Percentiles rank a stretch among this genome's conserved stretches.
phyloP scores from a whole-genome alignment of 2,329 filamentous ascomycete species.

The Samsoniella hepiali region DNA sequence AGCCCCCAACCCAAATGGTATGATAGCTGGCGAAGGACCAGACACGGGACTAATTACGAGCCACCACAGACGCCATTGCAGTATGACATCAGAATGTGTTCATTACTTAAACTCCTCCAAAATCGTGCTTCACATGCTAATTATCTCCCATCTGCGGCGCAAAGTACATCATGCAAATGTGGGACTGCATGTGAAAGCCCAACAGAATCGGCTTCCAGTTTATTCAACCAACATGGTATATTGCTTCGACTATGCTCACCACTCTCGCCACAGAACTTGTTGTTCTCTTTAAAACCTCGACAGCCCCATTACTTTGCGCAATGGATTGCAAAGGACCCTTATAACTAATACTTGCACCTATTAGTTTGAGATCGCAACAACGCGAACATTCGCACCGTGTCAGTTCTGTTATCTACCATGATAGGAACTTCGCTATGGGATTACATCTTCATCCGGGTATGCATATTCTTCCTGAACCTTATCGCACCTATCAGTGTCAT shows the following conservation, averaged over 20 bases:
- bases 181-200: background rate
- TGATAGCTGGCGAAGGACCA: too few relatives aligned
- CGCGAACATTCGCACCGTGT: background rate
- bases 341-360: background rate
- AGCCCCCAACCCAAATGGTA: background rate
- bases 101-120: background rate
- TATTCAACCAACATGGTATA: background rate
- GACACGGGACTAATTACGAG: background rate
- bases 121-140: slow-evolving; percentile 1
- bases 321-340: background rate
- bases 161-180: background rate
- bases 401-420: slow-evolving; percentile 7
- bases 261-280: background rate
- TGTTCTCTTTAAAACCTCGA: background rate
- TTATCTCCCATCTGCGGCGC: background rate
- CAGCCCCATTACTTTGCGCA: background rate
- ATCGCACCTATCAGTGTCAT: slow-evolving; percentile 48
- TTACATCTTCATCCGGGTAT: slow-evolving; percentile 41
- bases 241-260: background rate
- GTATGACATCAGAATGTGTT: background rate
- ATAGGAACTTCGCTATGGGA: slow-evolving; percentile 24
- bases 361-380: background rate
- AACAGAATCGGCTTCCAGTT: slow-evolving; percentile 1
- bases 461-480: slow-evolving; percentile 46
- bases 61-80: background rate